Evolutionary conservation across 179 eudicot species (phyloP), one percentile per base, ranked within the genome.

Genomic region (Sideroxylon spinosum): DNA sequence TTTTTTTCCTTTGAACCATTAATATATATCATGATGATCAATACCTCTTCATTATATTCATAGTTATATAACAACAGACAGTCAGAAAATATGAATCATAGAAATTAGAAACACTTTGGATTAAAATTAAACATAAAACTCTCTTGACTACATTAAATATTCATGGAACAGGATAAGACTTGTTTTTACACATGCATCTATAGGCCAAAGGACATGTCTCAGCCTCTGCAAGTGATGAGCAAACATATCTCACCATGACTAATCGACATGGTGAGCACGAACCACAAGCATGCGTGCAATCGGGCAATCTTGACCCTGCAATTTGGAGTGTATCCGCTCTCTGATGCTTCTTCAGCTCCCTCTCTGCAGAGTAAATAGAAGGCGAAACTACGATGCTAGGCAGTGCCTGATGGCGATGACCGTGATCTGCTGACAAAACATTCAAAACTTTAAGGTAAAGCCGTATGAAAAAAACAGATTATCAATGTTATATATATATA

Each of bases 121-220:
- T 13, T 63, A 16, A 49, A 49, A 70, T 48, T 1, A 25, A 7
- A 32, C 16, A 22, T 17, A 10, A 57, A 37, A 37, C 44, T 37
- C 44, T 8, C 26, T 48, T 46, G 44, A 46, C 68, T 26, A 23
- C 32, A 49, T 23, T 4, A 16, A 7, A 19, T 72, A 11, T 11
- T 84, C 75, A 90, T 17, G 97, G 97, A 55, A 93, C 90, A 23
- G 93, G 97, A 70, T 86, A 93, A 6, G 94, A 91, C 82, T 93
- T 93, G 82, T 89, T 90, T 62, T 82, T 88, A 81, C 97, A 93
- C 97, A 90, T 91, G 86, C 97, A 92, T 44, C 87, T 91, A 69
- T 92, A 92, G 67, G 95, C 91, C 86, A 92, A 87, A 9, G 97
- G 97, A 81, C 97, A 93, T 46, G 97, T 86, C 83, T 90, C 90